These are phyloP conservation scores for Backusella sp. DNA, from an alignment of 192 early-diverging fungal genomes.

Conservation along the genomic window DNA sequence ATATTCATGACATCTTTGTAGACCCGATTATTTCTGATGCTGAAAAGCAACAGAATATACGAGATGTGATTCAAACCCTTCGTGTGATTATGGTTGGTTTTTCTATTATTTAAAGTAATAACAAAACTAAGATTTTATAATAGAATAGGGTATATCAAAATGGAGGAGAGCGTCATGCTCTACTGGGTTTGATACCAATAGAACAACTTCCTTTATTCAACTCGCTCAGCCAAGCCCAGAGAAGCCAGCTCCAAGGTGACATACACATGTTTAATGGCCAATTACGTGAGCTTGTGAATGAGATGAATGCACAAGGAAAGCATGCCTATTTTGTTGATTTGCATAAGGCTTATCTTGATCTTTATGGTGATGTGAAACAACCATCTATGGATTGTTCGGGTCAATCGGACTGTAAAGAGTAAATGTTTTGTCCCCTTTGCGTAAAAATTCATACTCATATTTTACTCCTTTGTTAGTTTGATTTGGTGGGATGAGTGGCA, in stretches of 20 bases:
- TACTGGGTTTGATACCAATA: not conserved
- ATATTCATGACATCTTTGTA: not conserved
- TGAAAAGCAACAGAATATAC: not conserved
- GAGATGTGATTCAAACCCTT: not conserved
- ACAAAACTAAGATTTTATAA: not conserved
- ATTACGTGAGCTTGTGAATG: not conserved
- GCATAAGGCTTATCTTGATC: not conserved
- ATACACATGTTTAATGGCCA: not conserved
- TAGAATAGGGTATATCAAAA: not conserved
- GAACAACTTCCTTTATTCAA: not conserved
- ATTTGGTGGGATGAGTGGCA: not conserved
- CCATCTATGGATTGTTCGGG: not conserved
- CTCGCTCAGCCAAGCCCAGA: not conserved
- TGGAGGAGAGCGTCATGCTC: not conserved
- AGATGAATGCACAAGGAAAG: not conserved
- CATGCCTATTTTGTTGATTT: not conserved
- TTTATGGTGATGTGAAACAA: not conserved
- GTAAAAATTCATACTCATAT: not conserved
- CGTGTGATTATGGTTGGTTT: not conserved
- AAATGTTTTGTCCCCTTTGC: not conserved
- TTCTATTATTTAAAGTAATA: not conserved
- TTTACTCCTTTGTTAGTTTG: not conserved
- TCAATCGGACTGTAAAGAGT: not conserved
- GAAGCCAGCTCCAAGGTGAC: not conserved
- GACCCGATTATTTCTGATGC: not conserved